phyloP scores from a whole-genome alignment of 768 basidiomycete genomes.

The Rhodosporidiobolus odoratus region DNA sequence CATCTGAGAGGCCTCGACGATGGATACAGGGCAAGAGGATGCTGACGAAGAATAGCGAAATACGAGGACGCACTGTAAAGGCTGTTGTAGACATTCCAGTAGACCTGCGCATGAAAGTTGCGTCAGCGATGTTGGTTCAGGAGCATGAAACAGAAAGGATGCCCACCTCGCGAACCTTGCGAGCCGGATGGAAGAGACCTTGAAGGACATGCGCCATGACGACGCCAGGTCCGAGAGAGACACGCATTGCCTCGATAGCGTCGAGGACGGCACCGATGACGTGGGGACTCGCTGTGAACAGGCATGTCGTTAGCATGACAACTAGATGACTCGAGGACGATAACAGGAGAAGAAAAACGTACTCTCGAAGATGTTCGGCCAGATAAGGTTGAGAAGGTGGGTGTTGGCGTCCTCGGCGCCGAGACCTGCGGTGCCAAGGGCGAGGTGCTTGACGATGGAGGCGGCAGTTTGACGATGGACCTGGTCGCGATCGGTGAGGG shows the following conservation, averaged over 20 bases:
- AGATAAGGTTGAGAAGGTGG: conserved; percentile 95
- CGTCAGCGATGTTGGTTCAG: background rate
- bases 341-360: background rate
- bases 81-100: conserved; percentile 63
- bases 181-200: conserved; percentile 92
- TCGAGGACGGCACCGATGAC: conserved; percentile 98
- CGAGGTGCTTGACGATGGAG: conserved; percentile 96
- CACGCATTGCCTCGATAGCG: conserved; percentile 93
- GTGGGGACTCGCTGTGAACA: conserved; percentile 65
- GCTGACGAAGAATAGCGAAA: no score
- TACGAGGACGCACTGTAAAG: conserved; percentile 58
- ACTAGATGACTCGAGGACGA: background rate
- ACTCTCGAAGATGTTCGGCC: conserved; percentile 94
- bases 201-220: conserved; percentile 87
- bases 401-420: conserved; percentile 98
- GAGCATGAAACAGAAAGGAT: conserved; percentile 8
- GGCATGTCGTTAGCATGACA: background rate
- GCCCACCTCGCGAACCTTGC: conserved; percentile 88
- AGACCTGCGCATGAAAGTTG: conserved; percentile 8
- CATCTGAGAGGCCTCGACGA: no score
- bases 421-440: conserved; percentile 90
- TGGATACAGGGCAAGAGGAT: no score
- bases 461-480: conserved; percentile 97
- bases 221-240: conserved; percentile 88
- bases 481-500: conserved; percentile 93